Percentiles rank a stretch among this genome's conserved stretches.
Conservation (phyloP, 2,329 filamentous ascomycete genomes). For the Hymenoscyphus albidus region DNA sequence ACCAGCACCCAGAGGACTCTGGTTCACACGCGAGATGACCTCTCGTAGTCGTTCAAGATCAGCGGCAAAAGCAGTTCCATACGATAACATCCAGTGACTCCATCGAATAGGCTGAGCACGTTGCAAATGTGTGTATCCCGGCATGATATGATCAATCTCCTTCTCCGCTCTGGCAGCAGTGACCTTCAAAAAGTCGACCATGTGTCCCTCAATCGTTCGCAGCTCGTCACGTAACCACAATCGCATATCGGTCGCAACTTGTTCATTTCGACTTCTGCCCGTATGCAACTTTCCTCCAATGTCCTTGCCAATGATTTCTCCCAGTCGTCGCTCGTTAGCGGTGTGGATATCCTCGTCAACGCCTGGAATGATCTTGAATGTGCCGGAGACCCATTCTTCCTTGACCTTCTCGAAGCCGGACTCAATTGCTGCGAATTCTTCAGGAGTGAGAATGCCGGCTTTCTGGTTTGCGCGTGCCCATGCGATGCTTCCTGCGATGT, state of each 20-base stretch:
- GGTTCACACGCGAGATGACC: constrained; percentile 70
- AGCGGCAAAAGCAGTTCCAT: constrained; percentile 65
- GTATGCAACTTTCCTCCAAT: constrained; percentile 88
- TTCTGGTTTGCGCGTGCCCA: constrained; percentile 78
- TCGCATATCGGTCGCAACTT: constrained; percentile 86
- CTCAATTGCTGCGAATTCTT: constrained; percentile 73
- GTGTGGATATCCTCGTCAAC: constrained; percentile 64
- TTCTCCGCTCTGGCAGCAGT: constrained; percentile 65
- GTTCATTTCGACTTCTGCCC: constrained; percentile 82
- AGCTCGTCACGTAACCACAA: constrained; percentile 80
- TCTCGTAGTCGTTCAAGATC: constrained; percentile 77
- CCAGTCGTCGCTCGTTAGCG: constrained; percentile 67
- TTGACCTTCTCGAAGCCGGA: constrained; percentile 58
- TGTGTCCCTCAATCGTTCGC: constrained; percentile 61
- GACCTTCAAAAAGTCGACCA: constrained; percentile 67
- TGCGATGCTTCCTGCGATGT: constrained; percentile 76
- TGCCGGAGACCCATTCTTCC: constrained; percentile 50
- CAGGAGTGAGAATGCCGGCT: constrained; percentile 65
- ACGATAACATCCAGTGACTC: constrained; percentile 77
- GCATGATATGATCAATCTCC: constrained; percentile 77
- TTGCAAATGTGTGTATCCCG: constrained; percentile 81
- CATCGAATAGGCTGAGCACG: constrained; percentile 76
- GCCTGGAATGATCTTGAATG: constrained; percentile 49
- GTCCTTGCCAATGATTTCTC: constrained; percentile 82
- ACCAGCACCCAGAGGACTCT: constrained; percentile 37